These are phyloP conservation scores for Dioscorea zingiberensis DNA, from an alignment of 106 monocot genomes.

Conservation along the genomic window DNA sequence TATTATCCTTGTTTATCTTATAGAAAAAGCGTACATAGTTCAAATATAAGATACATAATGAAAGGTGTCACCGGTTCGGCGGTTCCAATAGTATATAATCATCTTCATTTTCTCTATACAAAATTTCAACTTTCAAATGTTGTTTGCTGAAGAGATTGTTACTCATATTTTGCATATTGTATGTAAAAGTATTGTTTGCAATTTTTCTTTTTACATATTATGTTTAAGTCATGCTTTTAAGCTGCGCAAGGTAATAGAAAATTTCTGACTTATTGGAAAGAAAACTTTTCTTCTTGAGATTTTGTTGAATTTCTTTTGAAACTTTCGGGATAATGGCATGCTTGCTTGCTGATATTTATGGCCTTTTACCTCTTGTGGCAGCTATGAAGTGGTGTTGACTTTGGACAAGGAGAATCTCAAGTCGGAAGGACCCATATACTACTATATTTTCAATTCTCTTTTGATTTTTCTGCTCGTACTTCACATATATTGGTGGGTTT, in stretches of 20 bases:
- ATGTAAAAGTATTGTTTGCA: too few relatives aligned
- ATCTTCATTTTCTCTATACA: too few relatives aligned
- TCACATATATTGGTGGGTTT: constrained; percentile 93
- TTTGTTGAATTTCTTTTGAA: neutral
- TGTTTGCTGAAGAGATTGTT: too few relatives aligned
- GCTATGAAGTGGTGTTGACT: constrained; percentile 51
- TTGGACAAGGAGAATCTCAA: constrained; percentile 64
- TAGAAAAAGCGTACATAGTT: too few relatives aligned
- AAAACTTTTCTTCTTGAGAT: neutral
- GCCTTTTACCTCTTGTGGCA: constrained; percentile 24
- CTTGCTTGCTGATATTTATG: neutral
- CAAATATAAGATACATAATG: too few relatives aligned
- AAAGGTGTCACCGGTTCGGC: too few relatives aligned
- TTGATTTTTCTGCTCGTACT: constrained; percentile 80
- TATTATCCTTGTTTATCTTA: too few relatives aligned
- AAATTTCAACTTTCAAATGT: too few relatives aligned
- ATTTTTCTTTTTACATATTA: too few relatives aligned
- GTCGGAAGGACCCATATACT: constrained; percentile 60
- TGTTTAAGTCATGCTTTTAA: too few relatives aligned
- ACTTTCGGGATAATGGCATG: neutral
- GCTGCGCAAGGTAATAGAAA: neutral
- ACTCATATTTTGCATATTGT: too few relatives aligned
- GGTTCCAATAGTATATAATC: too few relatives aligned
- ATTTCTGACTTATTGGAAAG: neutral
- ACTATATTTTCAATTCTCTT: constrained; percentile 79